A percentile compares a stretch with the other conserved stretches of the same genome.
These are phyloP conservation scores for Pyrenophora seminiperda DNA, from an alignment of 2,329 filamentous ascomycete species.

Conservation along the genomic window DNA sequence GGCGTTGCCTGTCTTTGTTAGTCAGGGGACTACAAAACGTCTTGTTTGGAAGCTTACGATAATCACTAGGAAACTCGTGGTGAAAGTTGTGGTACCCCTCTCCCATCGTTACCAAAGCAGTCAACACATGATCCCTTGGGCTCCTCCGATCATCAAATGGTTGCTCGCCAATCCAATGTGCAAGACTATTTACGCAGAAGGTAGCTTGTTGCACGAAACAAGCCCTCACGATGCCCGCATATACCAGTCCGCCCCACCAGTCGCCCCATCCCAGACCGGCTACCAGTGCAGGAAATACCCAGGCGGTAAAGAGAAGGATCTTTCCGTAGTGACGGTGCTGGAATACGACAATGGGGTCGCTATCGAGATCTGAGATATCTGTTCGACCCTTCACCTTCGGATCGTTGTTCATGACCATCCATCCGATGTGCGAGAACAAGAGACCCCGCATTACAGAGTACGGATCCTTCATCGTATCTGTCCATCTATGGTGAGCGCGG, in stretches of 20 bases:
- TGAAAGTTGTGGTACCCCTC: conserved; percentile 52
- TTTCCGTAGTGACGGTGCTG: conserved; percentile 55
- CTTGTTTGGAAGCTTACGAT: background rate
- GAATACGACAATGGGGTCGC: conserved; percentile 55
- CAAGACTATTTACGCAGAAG: conserved; percentile 59
- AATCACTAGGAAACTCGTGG: conserved; percentile 50
- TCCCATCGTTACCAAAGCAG: conserved; percentile 49
- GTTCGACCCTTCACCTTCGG: conserved; percentile 56
- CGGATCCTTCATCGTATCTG: conserved; percentile 57
- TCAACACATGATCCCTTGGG: conserved; percentile 47
- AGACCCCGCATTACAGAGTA: conserved; percentile 56
- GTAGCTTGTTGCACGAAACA: conserved; percentile 58
- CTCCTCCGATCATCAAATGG: conserved; percentile 49
- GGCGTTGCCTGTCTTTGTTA: conserved; percentile 38
- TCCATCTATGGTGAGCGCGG: conserved; percentile 58
- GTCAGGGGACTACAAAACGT: background rate
- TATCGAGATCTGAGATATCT: conserved; percentile 57
- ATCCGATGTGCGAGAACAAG: conserved; percentile 55
- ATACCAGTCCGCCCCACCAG: conserved; percentile 55
- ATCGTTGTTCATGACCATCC: conserved; percentile 59
- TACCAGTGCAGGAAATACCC: conserved; percentile 51
- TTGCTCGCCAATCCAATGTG: conserved; percentile 58
- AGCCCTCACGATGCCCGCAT: conserved; percentile 55
- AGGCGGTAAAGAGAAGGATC: conserved; percentile 51
- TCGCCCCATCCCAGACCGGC: conserved; percentile 56